A percentile compares a stretch with the other conserved stretches of the same genome.
These are phyloP conservation scores for Crataegus laevigata DNA, from an alignment of 306 rosid genomes.

Conservation along the genomic window DNA sequence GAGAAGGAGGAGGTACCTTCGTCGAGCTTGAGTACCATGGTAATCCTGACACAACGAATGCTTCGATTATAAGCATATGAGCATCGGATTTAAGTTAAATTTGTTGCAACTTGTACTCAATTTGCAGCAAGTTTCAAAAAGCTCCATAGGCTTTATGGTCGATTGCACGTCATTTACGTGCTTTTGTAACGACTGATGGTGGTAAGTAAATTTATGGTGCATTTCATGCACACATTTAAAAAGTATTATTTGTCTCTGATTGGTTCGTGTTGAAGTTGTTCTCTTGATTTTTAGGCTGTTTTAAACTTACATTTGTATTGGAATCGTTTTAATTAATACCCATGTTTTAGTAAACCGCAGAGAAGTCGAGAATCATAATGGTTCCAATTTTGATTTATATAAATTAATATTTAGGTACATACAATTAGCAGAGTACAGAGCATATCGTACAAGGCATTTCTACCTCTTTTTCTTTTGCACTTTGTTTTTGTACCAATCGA, in stretches of 20 bases:
- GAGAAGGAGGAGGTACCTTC: conserved; percentile 96
- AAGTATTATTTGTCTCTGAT: too few relatives aligned
- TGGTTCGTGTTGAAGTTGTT: not conserved
- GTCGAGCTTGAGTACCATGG: conserved; percentile 67
- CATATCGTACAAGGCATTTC: not conserved
- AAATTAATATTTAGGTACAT: not conserved
- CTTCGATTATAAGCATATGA: conserved; percentile 66
- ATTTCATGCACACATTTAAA: not conserved
- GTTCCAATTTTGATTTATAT: not conserved
- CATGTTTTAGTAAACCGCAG: too few relatives aligned
- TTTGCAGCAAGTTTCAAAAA: not conserved
- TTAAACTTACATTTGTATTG: too few relatives aligned
- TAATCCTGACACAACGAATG: conserved; percentile 40
- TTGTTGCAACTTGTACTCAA: not conserved
- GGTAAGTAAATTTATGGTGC: not conserved
- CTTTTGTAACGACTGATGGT: not conserved
- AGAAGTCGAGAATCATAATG: too few relatives aligned
- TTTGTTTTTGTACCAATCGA: conserved; percentile 9
- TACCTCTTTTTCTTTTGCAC: conserved; percentile 16
- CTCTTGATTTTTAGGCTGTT: too few relatives aligned
- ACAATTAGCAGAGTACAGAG: not conserved
- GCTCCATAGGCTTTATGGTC: not conserved
- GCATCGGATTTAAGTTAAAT: not conserved
- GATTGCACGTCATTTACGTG: not conserved
- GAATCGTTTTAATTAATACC: too few relatives aligned